phyloP scores from a whole-genome alignment of 345 rosid genomes.

The Gossypium herbaceum region DNA sequence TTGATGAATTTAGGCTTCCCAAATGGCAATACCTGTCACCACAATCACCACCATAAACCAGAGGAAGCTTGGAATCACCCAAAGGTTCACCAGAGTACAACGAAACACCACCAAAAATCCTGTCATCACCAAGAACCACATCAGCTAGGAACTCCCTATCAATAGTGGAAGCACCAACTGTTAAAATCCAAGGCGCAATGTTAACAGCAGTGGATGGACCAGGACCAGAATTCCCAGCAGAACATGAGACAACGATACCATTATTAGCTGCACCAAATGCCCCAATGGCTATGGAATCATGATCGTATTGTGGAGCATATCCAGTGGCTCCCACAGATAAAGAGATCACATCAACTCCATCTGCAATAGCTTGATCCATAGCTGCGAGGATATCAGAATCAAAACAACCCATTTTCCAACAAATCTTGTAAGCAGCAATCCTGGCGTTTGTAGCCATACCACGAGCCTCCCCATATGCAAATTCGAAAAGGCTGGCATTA shows the following conservation, averaged over 20 bases:
- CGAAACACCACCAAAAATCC: slow-evolving; percentile 53
- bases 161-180: slow-evolving; percentile 82
- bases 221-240: slow-evolving; percentile 93
- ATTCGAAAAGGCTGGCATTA: slow-evolving; percentile 59
- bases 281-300: slow-evolving; percentile 78
- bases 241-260: slow-evolving; percentile 76
- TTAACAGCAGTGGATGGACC: slow-evolving; percentile 65
- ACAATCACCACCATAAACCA: slow-evolving; percentile 62
- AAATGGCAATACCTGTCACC: slow-evolving; percentile 54
- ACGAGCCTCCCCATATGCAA: slow-evolving; percentile 71
- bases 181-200: slow-evolving; percentile 89
- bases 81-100: slow-evolving; percentile 57
- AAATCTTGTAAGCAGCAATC: slow-evolving; percentile 81
- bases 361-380: slow-evolving; percentile 76
- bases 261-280: slow-evolving; percentile 64
- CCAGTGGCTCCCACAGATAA: slow-evolving; percentile 77
- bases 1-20: slow-evolving; percentile 23
- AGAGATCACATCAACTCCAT: slow-evolving; percentile 82
- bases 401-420: slow-evolving; percentile 76
- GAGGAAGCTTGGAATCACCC: slow-evolving; percentile 34
- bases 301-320: slow-evolving; percentile 62
- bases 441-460: slow-evolving; percentile 87
- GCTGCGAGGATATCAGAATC: slow-evolving; percentile 95
- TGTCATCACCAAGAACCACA: slow-evolving; percentile 62
- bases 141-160: slow-evolving; percentile 87